Conservation (phyloP, 1,284 basidiomycete genomes). For the Malassezia nana region DNA sequence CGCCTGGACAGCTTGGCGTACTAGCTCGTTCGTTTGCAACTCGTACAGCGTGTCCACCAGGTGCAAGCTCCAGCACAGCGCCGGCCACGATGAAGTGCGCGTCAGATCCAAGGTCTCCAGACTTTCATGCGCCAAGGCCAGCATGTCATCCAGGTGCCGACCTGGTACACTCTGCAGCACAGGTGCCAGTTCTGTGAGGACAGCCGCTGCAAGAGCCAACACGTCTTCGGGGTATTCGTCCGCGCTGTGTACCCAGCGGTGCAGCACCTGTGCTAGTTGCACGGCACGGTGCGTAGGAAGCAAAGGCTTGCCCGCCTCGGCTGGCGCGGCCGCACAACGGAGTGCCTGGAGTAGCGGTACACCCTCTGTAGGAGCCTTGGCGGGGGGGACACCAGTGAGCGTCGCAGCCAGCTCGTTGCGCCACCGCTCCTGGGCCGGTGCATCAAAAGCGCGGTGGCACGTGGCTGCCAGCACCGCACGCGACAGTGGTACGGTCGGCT, state of each 20-base stretch:
- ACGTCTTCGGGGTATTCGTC: constrained; percentile 65
- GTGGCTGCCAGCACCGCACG: constrained; percentile 12
- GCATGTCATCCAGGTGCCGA: constrained; percentile 81
- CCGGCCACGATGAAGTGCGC: constrained; percentile 57
- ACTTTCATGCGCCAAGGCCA: constrained; percentile 77
- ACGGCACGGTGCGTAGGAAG: constrained; percentile 70
- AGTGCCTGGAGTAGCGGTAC: constrained; percentile 62
- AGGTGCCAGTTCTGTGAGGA: constrained; percentile 70
- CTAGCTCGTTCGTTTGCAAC: constrained; percentile 57
- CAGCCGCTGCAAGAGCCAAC: constrained; percentile 63
- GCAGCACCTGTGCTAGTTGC: constrained; percentile 76
- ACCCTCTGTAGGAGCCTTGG: constrained; percentile 61
- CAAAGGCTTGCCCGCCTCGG: constrained; percentile 71
- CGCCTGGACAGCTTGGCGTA: neutral
- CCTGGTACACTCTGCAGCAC: constrained; percentile 80
- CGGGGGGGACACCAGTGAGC: constrained; percentile 61
- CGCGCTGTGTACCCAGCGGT: constrained; percentile 67
- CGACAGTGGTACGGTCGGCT: constrained; percentile 8
- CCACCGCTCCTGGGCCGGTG: constrained; percentile 63
- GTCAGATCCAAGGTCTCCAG: constrained; percentile 63
- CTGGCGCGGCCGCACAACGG: constrained; percentile 65
- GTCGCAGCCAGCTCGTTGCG: constrained; percentile 79
- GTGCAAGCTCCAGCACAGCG: constrained; percentile 61
- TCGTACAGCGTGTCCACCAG: constrained; percentile 62
- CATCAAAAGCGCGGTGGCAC: neutral